Evolutionary conservation across 2,329 filamentous ascomycete species (phyloP).

Genomic region (Calycina herbarum): DNA sequence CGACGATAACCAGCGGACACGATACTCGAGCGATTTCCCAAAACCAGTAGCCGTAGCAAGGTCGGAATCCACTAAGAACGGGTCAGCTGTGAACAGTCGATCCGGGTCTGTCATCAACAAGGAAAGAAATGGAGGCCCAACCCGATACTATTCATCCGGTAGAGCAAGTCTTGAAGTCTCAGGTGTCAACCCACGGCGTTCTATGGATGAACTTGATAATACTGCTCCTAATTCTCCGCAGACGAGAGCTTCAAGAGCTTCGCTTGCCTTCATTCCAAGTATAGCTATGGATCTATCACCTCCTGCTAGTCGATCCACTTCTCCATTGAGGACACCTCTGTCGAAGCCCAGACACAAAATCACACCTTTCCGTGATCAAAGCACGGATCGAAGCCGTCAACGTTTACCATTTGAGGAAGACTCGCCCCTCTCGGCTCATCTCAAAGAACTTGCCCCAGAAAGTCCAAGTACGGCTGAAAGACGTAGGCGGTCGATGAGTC

Average conservation of each 20-base stretch:
- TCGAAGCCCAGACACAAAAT: constrained; percentile 43
- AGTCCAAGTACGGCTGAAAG: constrained; percentile 21
- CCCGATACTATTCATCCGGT: constrained; percentile 27
- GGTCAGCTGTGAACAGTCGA: constrained; percentile 24
- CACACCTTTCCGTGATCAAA: constrained; percentile 37
- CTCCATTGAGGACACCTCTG: constrained; percentile 61
- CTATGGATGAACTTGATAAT: constrained; percentile 46
- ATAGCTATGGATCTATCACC: constrained; percentile 65
- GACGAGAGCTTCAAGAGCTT: constrained; percentile 23
- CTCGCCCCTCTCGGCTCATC: constrained; percentile 11
- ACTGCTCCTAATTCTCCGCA: constrained; percentile 41
- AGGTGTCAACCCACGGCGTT: constrained; percentile 39
- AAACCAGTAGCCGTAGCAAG: constrained; percentile 14
- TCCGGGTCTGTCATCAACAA: constrained; percentile 27
- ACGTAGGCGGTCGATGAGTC: constrained; percentile 40
- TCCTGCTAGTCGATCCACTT: constrained; percentile 60
- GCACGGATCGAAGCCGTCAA: constrained; percentile 50
- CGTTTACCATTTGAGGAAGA: constrained; percentile 37
- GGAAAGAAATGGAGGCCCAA: constrained; percentile 25
- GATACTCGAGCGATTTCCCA: constrained; percentile 22
- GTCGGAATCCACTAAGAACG: constrained; percentile 11
- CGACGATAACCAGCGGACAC: constrained; percentile 20
- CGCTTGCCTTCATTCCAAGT: constrained; percentile 51
- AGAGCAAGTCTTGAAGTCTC: constrained; percentile 51
- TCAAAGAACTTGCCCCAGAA: constrained; percentile 32